Evolutionary conservation across 306 rosid genomes (phyloP), one percentile per base, ranked within the genome.

Genomic region (Lupinus albus): DNA sequence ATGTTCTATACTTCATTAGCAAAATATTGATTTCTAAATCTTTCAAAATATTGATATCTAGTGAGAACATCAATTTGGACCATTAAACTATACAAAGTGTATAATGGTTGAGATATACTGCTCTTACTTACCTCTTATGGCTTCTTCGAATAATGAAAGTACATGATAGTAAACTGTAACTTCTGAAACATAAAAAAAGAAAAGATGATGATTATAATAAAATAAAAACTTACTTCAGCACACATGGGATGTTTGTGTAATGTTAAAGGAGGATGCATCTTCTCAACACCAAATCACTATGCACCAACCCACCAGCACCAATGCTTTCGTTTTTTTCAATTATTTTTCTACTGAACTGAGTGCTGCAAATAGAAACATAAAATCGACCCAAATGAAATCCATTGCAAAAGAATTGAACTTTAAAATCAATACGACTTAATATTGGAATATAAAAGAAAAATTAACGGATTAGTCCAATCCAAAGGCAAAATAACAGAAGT

Each of bases 211-310:
- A 46, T 59, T 0, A n/a, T n/a, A n/a, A n/a, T n/a, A n/a, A n/a
- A 60, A 71, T 1, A 76, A 75, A 82, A 76, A 81, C 95, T 89
- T 66, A 92, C 98, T 68, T 89, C 87, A 0, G 89, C 87, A 4
- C 98, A 89, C 95, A 86, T 87, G 0, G 98, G 98, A 71, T 92
- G 98, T 81, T 87, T 89, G 85, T 92, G 98, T 62, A 89, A 67
- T 42, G 98, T 85, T 52, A 92, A 71, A 57, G 96, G 98, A 80
- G 98, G 98, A 75, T 92, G 98, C 96, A 92, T 84, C 74, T 72
- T 78, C 78, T 8, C 36, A 70, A 56, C 55, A 58, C 7, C 15
- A 66, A 80, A 18, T 74, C 79, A 78, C 75, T 28, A 67, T 44
- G 33, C 48, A 79, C 74, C 45, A 45, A 57, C 81, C 83, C 72